Base-by-base conservation (phyloP, 257 asterid genomes). In the Eustoma russellianum region DNA sequence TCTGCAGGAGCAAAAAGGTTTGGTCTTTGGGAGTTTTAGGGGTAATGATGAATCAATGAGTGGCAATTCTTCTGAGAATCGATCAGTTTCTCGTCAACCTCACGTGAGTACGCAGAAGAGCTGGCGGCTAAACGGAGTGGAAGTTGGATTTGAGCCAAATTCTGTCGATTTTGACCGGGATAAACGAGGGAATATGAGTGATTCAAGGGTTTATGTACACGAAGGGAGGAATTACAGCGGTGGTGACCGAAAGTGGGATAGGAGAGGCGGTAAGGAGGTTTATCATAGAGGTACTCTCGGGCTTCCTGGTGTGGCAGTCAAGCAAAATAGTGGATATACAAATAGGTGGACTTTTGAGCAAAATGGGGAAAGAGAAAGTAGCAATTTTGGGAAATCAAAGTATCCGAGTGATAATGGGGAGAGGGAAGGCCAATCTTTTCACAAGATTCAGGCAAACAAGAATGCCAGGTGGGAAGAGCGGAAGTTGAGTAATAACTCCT, bases 11-110 rank as follows among this genome's bases (percentile, higher is more conserved):
- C 80, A 71, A 10, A 70, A 70, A 33, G 63, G 52, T 74, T 57
- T 86, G 49, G 44, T 78, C 12, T 90, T 86, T 62, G 96, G 94
- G 38, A 71, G 85, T 43, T 60, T 82, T 6, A 67, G 44, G 57
- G 70, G 63, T 2, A 73, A 77, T 60, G 75, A 48, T 17, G 61
- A 53, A 17, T 16, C 49, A 15, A 24, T 46, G 13, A 57, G 50
- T 33, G 81, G 63, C 4, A 53, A 10, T 43, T n/a, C 57, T 59
- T 55, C 46, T 41, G 76, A 66, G 54, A 56, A 57, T 54, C 57
- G 68, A 6, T 41, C 9, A 55, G 33, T 34, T 3, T 34, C 64
- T 19, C 59, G 41, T 48, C 60, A 46, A 41, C 70, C 33, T 47
- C 50, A 61, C 17, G 33, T 65, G 44, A 51, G 52, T 33, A 59